A percentile compares a stretch with the other conserved stretches of the same genome.
Conservation (phyloP, 257 asterid genomes). For the Nicotiana otophora region DNA sequence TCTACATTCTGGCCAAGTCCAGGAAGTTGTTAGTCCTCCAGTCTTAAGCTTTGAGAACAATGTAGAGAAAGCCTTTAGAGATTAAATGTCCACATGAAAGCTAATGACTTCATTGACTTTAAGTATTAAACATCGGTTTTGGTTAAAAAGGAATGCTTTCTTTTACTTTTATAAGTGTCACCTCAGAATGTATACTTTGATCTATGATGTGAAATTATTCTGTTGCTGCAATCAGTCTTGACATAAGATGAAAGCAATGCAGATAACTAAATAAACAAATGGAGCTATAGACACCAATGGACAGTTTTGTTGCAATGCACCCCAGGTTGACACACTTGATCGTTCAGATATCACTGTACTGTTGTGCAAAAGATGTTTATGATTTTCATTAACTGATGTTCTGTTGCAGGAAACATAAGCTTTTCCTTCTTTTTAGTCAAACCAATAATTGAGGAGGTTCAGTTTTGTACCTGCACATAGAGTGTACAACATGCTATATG, state of each 20-base stretch:
- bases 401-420: slow-evolving; percentile 2
- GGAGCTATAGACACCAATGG: not conserved
- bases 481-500: not conserved
- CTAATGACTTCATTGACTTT: not conserved
- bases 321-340: slow-evolving; percentile 3
- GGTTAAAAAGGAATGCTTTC: not conserved
- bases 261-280: not conserved
- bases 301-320: not conserved
- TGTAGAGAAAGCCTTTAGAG: not conserved
- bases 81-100: not conserved
- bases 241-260: not conserved
- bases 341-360: not conserved
- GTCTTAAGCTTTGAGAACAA: not conserved
- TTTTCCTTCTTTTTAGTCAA: not conserved
- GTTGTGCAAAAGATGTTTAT: not conserved
- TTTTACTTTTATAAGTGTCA: not conserved
- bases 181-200: not conserved
- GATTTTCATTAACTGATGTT: not conserved
- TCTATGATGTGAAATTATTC: not conserved
- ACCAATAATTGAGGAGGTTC: not conserved
- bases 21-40: not conserved
- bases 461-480: not conserved
- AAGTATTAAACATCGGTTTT: not conserved
- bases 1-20: not conserved
- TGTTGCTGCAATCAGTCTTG: not conserved